Evolutionary conservation across 352 stramenopile genomes (phyloP), one percentile per base, ranked within the genome.

Genomic region (Globisporangium paroecandrum): DNA sequence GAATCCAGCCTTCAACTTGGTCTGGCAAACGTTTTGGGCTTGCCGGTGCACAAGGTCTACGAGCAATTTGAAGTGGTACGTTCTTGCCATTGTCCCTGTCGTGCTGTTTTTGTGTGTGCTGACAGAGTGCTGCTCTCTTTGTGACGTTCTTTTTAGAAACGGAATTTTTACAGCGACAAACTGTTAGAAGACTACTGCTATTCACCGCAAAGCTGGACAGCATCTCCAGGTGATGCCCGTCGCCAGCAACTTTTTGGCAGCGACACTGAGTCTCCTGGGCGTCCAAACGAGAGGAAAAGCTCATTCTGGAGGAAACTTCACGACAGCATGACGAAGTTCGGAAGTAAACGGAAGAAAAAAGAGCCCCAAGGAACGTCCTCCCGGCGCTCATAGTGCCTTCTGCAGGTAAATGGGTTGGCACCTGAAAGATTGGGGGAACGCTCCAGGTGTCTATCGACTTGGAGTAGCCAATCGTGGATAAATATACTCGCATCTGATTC

Each of bases 291-390:
- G 13, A 75, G 70, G 27, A 61, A 65, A 49, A 68, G 72, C 20
- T 93, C 85, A 13, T 91, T 95, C 53, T 95, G 87, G 87, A 70
- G 78, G 64, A 91, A 91, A 58, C 60, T 95, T 5, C 87, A 93
- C 47, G 69, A 85, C 22, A 84, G 83, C 38, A 81, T 95, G 69
- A 71, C 78, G 3, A 91, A 90, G 51, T 71, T 94, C 46, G 81
- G 83, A 13, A 85, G 72, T 43, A 81, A 81, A 54, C 77, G 77
- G 61, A 93, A 77, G 53, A 87, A 89, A 58, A 85, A 74, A 38
- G 62, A 67, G 6, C 13, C 34, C 4, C 24, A 58, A 49, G 47
- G 53, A 60, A 25, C 62, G 22, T 56, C 58, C 20, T 66, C 47
- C 8, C 47, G 34, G 47, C 32, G 55, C 3, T 41, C 13, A 60